phyloP scores from a whole-genome alignment of 2,329 filamentous ascomycete species.

The Beauveria sp. region DNA sequence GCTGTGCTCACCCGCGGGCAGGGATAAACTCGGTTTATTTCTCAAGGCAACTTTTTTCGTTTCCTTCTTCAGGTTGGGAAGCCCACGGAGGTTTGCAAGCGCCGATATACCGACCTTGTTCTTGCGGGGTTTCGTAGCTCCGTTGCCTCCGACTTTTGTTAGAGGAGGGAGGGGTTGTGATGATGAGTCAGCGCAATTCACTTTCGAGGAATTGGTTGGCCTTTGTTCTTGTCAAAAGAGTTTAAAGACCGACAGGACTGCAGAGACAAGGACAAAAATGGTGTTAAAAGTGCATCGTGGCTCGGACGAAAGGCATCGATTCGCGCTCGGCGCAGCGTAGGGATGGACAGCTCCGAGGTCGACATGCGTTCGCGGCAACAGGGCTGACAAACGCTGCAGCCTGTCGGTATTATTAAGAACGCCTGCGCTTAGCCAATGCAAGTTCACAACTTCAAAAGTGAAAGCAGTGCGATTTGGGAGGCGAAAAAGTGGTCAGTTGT shows the following conservation, averaged over 20 bases:
- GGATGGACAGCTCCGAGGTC: background rate
- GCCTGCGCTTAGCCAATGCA: no score
- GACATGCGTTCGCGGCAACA: background rate
- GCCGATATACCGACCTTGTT: constrained; percentile 2
- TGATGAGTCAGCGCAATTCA: background rate
- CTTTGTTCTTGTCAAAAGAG: background rate
- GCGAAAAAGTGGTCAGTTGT: background rate
- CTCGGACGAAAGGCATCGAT: background rate
- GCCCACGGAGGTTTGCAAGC: constrained; percentile 6
- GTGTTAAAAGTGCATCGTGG: background rate
- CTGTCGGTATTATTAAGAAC: background rate
- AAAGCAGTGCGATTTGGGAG: background rate
- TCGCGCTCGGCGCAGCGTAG: background rate
- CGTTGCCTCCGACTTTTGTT: background rate
- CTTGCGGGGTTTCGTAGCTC: background rate
- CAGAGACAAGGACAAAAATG: background rate
- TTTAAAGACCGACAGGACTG: background rate
- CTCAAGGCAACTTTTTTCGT: background rate
- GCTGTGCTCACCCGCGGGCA: no score
- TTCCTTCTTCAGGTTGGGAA: background rate
- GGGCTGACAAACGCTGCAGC: background rate
- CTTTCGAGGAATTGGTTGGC: background rate
- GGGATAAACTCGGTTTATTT: no score
- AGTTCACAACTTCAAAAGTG: no score
- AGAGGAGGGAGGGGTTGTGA: background rate